Percentiles rank a stretch among this genome's conserved stretches.
phyloP scores from a whole-genome alignment of 2,329 filamentous ascomycete species.

The Hysterium pulicare region DNA sequence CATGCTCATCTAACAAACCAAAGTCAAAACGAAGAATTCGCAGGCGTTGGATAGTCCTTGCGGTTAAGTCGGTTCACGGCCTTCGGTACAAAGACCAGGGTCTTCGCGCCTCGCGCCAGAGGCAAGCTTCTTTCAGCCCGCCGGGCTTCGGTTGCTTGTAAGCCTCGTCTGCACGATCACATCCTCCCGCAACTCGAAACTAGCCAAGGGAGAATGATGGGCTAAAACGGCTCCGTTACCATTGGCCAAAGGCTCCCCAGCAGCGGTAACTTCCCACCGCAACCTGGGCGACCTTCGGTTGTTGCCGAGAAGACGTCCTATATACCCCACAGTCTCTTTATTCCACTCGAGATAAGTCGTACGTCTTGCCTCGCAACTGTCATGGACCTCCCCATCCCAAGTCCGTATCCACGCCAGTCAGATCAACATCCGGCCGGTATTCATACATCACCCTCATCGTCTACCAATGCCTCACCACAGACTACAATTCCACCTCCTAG shows the following conservation, averaged over 20 bases:
- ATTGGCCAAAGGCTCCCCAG: constrained; percentile 28
- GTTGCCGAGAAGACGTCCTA: constrained; percentile 26
- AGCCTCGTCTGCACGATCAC: constrained; percentile 13
- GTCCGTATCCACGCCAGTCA: constrained; percentile 13
- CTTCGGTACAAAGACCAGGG: constrained; percentile 17
- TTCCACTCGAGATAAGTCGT: constrained; percentile 12
- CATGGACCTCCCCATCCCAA: constrained; percentile 18
- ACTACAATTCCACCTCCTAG: constrained; percentile 30
- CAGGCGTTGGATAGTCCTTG: constrained; percentile 18
- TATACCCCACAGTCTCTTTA: constrained; percentile 25
- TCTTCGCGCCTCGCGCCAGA: constrained; percentile 18
- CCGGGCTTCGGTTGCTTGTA: constrained; percentile 17
- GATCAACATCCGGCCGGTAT: constrained; percentile 13
- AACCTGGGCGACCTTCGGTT: constrained; percentile 30
- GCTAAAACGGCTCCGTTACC: constrained; percentile 14
- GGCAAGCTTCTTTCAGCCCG: constrained; percentile 23
- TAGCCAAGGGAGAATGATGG: constrained; percentile 23
- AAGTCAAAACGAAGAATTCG: constrained; percentile 24
- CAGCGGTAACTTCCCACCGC: constrained; percentile 20
- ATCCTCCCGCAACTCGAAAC: constrained; percentile 11
- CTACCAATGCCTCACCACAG: constrained; percentile 31
- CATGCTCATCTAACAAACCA: constrained; percentile 16
- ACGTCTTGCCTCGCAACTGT: constrained; percentile 4
- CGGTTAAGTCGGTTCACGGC: constrained; percentile 19
- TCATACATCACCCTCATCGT: constrained; percentile 31